These are phyloP conservation scores for Alternaria triticimaculans DNA, from an alignment of 2,329 filamentous ascomycete species.

Conservation along the genomic window DNA sequence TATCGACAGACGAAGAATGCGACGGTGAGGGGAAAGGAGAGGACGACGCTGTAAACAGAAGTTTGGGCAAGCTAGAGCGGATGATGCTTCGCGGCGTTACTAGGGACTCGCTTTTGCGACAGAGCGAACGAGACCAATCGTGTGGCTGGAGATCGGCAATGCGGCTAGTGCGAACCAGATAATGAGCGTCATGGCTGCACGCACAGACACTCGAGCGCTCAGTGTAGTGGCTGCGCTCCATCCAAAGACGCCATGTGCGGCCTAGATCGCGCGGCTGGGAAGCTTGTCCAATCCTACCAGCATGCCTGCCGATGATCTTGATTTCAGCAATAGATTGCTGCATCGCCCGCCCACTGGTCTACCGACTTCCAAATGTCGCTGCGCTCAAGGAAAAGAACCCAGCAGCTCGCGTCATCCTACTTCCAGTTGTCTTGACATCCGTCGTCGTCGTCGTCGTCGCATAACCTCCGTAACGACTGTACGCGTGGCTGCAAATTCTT, in stretches of 20 bases:
- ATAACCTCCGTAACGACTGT: neutral
- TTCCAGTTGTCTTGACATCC: neutral
- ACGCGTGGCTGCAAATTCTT: conserved; percentile 3
- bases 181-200: conserved; percentile 2
- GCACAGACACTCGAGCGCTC: conserved; percentile 7
- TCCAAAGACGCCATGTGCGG: conserved; percentile 1
- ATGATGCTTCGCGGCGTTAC: conserved; percentile 22
- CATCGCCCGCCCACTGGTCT: neutral
- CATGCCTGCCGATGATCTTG: neutral
- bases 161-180: conserved; percentile 1
- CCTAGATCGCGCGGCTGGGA: conserved; percentile 14
- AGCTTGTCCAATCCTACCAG: conserved; percentile 7
- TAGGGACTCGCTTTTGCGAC: conserved; percentile 6
- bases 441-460: neutral
- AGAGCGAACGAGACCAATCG: conserved; percentile 4
- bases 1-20: neutral
- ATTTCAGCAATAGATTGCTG: conserved; percentile 1
- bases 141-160: conserved; percentile 24
- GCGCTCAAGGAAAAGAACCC: neutral
- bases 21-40: conserved; percentile 1
- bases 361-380: neutral
- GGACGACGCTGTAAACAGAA: conserved; percentile 1
- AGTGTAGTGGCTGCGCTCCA: conserved; percentile 20
- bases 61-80: conserved; percentile 10
- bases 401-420: neutral